These are phyloP conservation scores for Aureobasidium sp. DNA, from an alignment of 2,329 filamentous ascomycete species.

Conservation along the genomic window DNA sequence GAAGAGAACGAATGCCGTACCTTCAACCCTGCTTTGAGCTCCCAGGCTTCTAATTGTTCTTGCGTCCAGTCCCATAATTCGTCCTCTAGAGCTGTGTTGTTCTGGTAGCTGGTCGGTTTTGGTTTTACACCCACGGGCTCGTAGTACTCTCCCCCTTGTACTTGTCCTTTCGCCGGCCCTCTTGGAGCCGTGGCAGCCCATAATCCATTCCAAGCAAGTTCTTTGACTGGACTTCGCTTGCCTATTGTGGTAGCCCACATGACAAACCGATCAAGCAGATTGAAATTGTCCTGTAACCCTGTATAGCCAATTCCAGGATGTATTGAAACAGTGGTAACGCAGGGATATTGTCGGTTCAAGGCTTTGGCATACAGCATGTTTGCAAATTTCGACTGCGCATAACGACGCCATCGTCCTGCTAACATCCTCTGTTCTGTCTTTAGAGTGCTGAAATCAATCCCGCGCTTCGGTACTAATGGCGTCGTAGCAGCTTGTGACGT, in stretches of 20 bases:
- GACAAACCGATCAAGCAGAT: slow-evolving; percentile 27
- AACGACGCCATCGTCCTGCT: slow-evolving; percentile 22
- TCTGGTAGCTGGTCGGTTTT: slow-evolving; percentile 13
- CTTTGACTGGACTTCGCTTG: slow-evolving; percentile 18
- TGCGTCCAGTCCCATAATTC: slow-evolving; percentile 28
- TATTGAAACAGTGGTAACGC: slow-evolving; percentile 29
- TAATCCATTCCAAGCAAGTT: slow-evolving; percentile 22
- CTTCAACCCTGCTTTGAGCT: neutral
- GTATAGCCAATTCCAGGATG: slow-evolving; percentile 36
- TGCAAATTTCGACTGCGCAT: slow-evolving; percentile 42
- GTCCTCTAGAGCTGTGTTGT: slow-evolving; percentile 20
- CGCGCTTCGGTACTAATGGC: slow-evolving; percentile 15
- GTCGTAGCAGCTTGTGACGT: slow-evolving; percentile 9
- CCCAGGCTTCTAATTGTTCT: slow-evolving; percentile 21
- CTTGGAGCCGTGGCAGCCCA: slow-evolving; percentile 22
- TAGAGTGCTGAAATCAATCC: slow-evolving; percentile 20
- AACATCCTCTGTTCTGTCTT: slow-evolving; percentile 19
- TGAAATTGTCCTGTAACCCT: slow-evolving; percentile 26
- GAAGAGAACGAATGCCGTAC: neutral
- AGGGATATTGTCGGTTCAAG: slow-evolving; percentile 32
- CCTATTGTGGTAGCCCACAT: slow-evolving; percentile 15
- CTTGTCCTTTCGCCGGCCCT: slow-evolving; percentile 16
- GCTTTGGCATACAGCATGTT: slow-evolving; percentile 38
- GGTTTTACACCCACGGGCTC: slow-evolving; percentile 22
- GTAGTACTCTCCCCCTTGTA: slow-evolving; percentile 25